Evolutionary conservation across 106 monocot species (phyloP).

Genomic region (Dioscorea dumetorum): DNA sequence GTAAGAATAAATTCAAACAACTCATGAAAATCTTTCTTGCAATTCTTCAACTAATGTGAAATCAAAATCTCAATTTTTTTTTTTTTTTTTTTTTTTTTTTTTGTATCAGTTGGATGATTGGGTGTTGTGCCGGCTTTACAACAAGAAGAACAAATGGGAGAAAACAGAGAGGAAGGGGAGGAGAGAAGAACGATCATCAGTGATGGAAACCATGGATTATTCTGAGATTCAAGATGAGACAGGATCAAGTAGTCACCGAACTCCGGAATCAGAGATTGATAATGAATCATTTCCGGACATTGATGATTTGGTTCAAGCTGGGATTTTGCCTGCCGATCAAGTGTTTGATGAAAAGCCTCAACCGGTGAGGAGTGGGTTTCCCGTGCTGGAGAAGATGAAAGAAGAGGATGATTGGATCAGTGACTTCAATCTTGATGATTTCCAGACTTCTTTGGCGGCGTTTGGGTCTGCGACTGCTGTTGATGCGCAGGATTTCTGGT

Average conservation of each 20-base stretch:
- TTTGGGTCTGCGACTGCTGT: background rate
- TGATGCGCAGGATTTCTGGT: slow-evolving; percentile 22
- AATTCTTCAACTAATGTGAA: too few relatives aligned
- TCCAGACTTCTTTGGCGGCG: slow-evolving; percentile 20
- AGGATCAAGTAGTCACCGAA: slow-evolving; percentile 8
- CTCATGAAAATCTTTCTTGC: too few relatives aligned
- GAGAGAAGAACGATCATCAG: slow-evolving; percentile 13
- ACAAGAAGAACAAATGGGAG: slow-evolving; percentile 54
- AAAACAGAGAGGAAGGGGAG: slow-evolving; percentile 11
- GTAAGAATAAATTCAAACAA: background rate
- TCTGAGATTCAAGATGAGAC: slow-evolving; percentile 13
- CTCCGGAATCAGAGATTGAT: slow-evolving; percentile 32
- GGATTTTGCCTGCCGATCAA: background rate
- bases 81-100: background rate
- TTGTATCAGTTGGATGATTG: slow-evolving; percentile 43
- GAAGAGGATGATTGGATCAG: slow-evolving; percentile 47
- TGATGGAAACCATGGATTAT: slow-evolving; percentile 20
- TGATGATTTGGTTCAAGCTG: slow-evolving; percentile 1
- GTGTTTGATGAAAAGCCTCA: background rate
- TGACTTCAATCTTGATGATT: slow-evolving; percentile 49
- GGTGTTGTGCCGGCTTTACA: slow-evolving; percentile 52
- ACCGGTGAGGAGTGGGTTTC: background rate
- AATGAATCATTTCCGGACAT: slow-evolving; percentile 15
- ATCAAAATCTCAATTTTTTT: background rate
- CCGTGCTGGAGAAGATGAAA: slow-evolving; percentile 9